Conservation (phyloP, 495 filamentous ascomycete genomes). For the Penicillium crystallinum region DNA sequence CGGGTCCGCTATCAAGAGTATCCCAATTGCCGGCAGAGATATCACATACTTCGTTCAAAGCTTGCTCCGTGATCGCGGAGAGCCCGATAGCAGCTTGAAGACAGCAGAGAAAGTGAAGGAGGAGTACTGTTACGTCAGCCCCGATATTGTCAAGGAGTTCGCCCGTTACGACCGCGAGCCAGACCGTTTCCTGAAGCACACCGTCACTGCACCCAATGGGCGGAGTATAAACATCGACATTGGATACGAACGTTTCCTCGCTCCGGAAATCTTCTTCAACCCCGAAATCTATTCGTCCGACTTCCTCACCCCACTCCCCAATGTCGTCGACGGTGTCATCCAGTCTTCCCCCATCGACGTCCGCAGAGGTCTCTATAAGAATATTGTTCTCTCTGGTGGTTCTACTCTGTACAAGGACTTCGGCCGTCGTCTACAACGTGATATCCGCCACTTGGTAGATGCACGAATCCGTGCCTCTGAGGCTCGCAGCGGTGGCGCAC, state of each 20-base stretch:
- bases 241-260: conserved; percentile 96
- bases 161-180: conserved; percentile 86
- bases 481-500: conserved; percentile 77
- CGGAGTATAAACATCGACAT: conserved; percentile 81
- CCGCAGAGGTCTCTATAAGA: conserved; percentile 95
- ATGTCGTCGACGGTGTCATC: conserved; percentile 91
- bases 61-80: conserved; percentile 89
- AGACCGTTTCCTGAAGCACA: conserved; percentile 83
- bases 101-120: conserved; percentile 98
- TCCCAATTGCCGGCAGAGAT: conserved; percentile 93
- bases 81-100: conserved; percentile 94
- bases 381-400: conserved; percentile 95
- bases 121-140: conserved; percentile 95
- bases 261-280: conserved; percentile 99
- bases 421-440: conserved; percentile 87
- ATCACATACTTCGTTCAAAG: conserved; percentile 98
- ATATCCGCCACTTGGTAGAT: conserved; percentile 93
- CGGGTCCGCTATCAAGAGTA: conserved; percentile 96
- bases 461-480: conserved; percentile 86
- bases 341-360: conserved; percentile 97
- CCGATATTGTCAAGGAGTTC: conserved; percentile 98
- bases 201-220: conserved; percentile 80
- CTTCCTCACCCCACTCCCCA: conserved; percentile 91
- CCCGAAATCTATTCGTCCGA: conserved; percentile 98
- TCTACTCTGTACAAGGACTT: conserved; percentile 98